Conservation (phyloP, 2,329 filamentous ascomycete species). For the Diaporthe ampelina region DNA sequence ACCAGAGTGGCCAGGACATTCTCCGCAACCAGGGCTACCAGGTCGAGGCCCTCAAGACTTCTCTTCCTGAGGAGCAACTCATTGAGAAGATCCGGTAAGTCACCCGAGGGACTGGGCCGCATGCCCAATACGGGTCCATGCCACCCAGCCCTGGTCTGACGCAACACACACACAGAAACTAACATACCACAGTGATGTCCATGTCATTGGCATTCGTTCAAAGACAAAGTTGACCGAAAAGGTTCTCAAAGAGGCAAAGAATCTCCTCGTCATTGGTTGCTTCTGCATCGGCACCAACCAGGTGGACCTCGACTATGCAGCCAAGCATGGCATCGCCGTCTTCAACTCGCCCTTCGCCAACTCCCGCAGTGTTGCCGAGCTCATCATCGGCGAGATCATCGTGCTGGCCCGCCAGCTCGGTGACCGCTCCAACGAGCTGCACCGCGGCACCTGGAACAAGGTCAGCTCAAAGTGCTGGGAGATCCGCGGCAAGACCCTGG, state of each 20-base stretch:
- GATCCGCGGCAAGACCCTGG: constrained; percentile 95
- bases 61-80: constrained; percentile 90
- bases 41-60: constrained; percentile 91
- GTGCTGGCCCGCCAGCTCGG: constrained; percentile 90
- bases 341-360: constrained; percentile 99
- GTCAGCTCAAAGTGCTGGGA: constrained; percentile 98
- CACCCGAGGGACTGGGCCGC: background rate
- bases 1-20: constrained; percentile 88
- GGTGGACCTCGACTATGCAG: constrained; percentile 88
- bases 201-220: constrained; percentile 97
- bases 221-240: constrained; percentile 94
- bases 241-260: constrained; percentile 90
- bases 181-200: constrained; percentile 78
- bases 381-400: constrained; percentile 96
- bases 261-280: constrained; percentile 95
- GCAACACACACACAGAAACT: constrained; percentile 32
- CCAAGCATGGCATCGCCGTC: constrained; percentile 89
- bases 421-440: constrained; percentile 94
- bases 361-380: constrained; percentile 94
- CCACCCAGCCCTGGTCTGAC: background rate
- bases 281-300: constrained; percentile 99
- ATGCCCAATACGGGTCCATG: background rate
- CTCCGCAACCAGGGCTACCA: constrained; percentile 91
- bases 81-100: constrained; percentile 94
- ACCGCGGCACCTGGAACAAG: constrained; percentile 97